phyloP scores from a whole-genome alignment of 106 monocot genomes.

The Hemerocallis citrina region DNA sequence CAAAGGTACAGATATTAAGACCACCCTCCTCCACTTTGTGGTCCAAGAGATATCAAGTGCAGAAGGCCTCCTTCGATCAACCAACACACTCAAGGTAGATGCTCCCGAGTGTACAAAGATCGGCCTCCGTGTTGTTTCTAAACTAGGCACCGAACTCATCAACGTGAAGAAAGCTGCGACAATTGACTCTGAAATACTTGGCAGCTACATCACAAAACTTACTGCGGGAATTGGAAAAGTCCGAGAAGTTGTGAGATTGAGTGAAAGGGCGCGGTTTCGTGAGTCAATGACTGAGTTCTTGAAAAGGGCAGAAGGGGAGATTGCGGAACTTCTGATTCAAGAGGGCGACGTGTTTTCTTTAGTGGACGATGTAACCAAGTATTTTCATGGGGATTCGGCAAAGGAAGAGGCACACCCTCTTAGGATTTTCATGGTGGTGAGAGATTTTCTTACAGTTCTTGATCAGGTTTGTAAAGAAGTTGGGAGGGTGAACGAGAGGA shows the following conservation, averaged over 20 bases:
- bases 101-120: constrained; percentile 26
- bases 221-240: constrained; percentile 37
- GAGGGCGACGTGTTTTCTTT: constrained; percentile 38
- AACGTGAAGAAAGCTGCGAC: constrained; percentile 60
- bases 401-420: constrained; percentile 65
- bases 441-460: constrained; percentile 47
- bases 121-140: constrained; percentile 42
- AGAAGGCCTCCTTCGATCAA: constrained; percentile 33
- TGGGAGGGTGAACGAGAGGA: constrained; percentile 36
- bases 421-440: constrained; percentile 56
- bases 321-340: constrained; percentile 34
- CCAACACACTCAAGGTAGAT: constrained; percentile 10
- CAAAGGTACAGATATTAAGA: constrained; percentile 56
- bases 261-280: constrained; percentile 12
- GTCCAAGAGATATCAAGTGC: constrained; percentile 44
- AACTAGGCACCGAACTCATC: constrained; percentile 29
- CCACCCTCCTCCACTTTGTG: constrained; percentile 53
- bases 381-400: constrained; percentile 60
- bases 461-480: constrained; percentile 71
- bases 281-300: constrained; percentile 38
- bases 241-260: constrained; percentile 30
- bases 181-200: constrained; percentile 49
- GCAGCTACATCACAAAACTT: constrained; percentile 38
- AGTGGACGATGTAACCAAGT: constrained; percentile 60
- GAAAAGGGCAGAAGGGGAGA: constrained; percentile 40